Conservation (phyloP, 2,329 filamentous ascomycete species). For the Ophioceras dolichostomum region DNA sequence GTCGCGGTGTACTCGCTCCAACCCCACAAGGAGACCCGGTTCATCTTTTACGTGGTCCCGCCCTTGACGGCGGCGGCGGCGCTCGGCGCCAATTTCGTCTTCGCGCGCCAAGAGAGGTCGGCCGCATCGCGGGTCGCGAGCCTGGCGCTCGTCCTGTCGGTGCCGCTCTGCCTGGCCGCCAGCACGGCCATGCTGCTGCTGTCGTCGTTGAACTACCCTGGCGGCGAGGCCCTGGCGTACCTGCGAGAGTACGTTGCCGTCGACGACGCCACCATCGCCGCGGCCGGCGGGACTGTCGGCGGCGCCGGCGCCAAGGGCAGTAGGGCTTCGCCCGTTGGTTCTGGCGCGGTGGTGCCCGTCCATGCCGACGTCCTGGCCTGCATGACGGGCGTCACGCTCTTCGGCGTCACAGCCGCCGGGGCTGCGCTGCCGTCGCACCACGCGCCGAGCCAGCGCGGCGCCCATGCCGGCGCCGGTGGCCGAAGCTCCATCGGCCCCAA, state of each 20-base stretch:
- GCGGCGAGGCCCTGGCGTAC: slow-evolving; percentile 61
- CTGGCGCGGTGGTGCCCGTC: slow-evolving; percentile 21
- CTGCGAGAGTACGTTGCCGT: slow-evolving; percentile 29
- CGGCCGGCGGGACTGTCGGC: slow-evolving; percentile 13
- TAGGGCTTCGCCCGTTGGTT: slow-evolving; percentile 7
- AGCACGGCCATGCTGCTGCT: slow-evolving; percentile 60
- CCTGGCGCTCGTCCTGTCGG: slow-evolving; percentile 42
- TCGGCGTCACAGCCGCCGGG: slow-evolving; percentile 33
- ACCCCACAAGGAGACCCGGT: slow-evolving; percentile 93
- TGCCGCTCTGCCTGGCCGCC: slow-evolving; percentile 44
- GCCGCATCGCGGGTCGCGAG: slow-evolving; percentile 41
- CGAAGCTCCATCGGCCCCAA: slow-evolving; percentile 15
- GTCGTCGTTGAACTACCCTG: slow-evolving; percentile 88
- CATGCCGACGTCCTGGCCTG: slow-evolving; percentile 56
- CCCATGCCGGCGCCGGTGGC: slow-evolving; percentile 6
- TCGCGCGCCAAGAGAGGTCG: slow-evolving; percentile 51
- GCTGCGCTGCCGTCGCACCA: slow-evolving; percentile 3
- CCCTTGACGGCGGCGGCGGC: slow-evolving; percentile 67
- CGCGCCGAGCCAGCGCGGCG: not conserved
- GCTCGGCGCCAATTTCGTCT: slow-evolving; percentile 60
- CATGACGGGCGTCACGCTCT: slow-evolving; percentile 61
- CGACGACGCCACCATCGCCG: slow-evolving; percentile 12
- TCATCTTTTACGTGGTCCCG: slow-evolving; percentile 82
- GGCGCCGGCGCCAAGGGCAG: not conserved
- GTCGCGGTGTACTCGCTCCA: slow-evolving; percentile 73